Percentiles rank a stretch among this genome's conserved stretches.
phyloP scores from a whole-genome alignment of 352 stramenopile species.

The Phytophthora sp. region DNA sequence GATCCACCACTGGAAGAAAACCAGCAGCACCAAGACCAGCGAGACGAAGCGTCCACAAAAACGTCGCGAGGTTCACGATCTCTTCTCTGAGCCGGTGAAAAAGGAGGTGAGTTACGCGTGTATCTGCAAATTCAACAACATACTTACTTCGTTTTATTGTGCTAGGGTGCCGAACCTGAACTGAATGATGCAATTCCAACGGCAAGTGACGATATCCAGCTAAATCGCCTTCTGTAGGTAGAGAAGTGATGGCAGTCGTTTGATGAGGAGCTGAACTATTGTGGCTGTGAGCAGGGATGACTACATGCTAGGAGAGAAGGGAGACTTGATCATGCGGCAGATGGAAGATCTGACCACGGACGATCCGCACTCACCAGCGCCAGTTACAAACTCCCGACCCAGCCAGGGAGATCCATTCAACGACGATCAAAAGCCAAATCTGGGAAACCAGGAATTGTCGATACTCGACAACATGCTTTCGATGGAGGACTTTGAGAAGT shows the following conservation, averaged over 20 bases:
- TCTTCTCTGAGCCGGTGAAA: conserved; percentile 5
- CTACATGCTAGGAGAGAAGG: conserved; percentile 52
- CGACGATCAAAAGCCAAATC: not conserved
- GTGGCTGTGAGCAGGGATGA: conserved; percentile 42
- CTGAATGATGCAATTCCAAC: not conserved
- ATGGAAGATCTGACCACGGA: conserved; percentile 49
- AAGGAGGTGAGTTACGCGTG: not conserved
- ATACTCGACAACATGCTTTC: conserved; percentile 22
- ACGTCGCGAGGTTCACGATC: not conserved
- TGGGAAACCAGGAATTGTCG: conserved; percentile 4
- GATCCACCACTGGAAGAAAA: conserved; percentile 28
- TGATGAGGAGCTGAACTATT: too few species aligned
- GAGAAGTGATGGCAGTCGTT: not conserved
- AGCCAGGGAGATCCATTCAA: not conserved
- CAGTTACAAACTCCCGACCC: not conserved
- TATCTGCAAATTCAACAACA: too few species aligned
- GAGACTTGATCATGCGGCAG: conserved; percentile 52
- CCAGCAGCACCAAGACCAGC: not conserved
- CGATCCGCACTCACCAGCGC: not conserved
- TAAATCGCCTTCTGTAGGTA: conserved; percentile 52
- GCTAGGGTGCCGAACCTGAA: not conserved
- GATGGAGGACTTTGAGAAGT: conserved; percentile 56
- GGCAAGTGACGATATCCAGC: conserved; percentile 27
- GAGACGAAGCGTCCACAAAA: conserved; percentile 13
- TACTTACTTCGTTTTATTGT: not conserved